These are phyloP conservation scores for Leptographium radiaticola DNA, from an alignment of 2,329 filamentous ascomycete genomes.

Conservation along the genomic window DNA sequence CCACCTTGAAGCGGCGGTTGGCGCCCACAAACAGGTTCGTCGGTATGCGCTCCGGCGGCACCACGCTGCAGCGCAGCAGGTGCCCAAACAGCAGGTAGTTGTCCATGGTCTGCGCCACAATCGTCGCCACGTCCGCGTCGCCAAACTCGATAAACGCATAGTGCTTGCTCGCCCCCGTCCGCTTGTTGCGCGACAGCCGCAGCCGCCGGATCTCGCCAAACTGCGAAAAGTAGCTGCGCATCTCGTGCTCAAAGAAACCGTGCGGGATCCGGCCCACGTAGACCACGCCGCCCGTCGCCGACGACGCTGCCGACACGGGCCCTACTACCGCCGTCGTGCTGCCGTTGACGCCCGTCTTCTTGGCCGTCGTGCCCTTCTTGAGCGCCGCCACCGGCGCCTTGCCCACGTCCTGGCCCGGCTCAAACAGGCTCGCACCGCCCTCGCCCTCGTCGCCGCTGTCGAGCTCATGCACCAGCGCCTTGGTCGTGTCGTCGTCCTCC, in stretches of 20 bases:
- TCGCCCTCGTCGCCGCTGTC: background rate
- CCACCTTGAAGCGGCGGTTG: constrained; percentile 72
- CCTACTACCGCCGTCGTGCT: constrained; percentile 2
- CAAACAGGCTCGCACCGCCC: constrained; percentile 10
- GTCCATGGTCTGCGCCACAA: constrained; percentile 93
- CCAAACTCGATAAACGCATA: constrained; percentile 90
- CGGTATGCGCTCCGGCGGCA: constrained; percentile 67
- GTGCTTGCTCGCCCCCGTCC: constrained; percentile 84
- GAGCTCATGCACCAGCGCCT: constrained; percentile 1
- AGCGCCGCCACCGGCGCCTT: constrained; percentile 6
- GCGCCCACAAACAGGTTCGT: constrained; percentile 78
- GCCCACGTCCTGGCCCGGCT: constrained; percentile 12
- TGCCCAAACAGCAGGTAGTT: constrained; percentile 94
- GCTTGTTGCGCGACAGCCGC: constrained; percentile 80
- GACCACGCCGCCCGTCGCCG: constrained; percentile 52
- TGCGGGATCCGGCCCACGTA: constrained; percentile 61
- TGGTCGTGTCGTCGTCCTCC: constrained; percentile 3
- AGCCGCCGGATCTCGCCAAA: constrained; percentile 73
- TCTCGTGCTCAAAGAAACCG: constrained; percentile 94
- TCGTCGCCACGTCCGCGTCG: constrained; percentile 64
- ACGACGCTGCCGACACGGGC: constrained; percentile 20
- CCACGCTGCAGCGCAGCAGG: constrained; percentile 61
- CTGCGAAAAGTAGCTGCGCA: constrained; percentile 86
- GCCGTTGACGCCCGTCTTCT: background rate
- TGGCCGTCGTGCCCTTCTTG: background rate